Conservation (phyloP, 2,329 filamentous ascomycete species). For the Mycogone perniciosa region DNA sequence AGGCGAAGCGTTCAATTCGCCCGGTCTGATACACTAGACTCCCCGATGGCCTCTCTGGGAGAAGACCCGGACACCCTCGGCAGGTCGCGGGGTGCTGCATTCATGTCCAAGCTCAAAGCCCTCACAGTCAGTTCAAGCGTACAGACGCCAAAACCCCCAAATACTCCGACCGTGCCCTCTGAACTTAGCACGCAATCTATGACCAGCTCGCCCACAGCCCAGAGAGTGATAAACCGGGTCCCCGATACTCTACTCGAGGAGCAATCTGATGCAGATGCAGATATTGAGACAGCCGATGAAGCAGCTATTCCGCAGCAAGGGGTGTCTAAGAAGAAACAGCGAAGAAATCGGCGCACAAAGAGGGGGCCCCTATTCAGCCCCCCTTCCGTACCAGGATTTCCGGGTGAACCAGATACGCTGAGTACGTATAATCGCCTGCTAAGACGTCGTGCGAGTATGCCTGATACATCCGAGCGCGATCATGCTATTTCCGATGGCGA, state of each 20-base stretch:
- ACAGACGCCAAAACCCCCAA: slow-evolving; percentile 40
- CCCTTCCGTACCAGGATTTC: slow-evolving; percentile 51
- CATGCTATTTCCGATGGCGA: slow-evolving; percentile 71
- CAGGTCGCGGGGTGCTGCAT: slow-evolving; percentile 56
- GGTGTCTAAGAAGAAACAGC: slow-evolving; percentile 48
- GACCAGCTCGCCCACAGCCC: slow-evolving; percentile 42
- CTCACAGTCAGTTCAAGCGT: slow-evolving; percentile 51
- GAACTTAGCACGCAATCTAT: slow-evolving; percentile 36
- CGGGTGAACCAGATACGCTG: slow-evolving; percentile 36
- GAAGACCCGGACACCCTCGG: slow-evolving; percentile 56
- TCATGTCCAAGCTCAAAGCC: slow-evolving; percentile 75
- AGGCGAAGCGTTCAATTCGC: slow-evolving; percentile 70
- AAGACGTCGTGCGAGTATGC: slow-evolving; percentile 59
- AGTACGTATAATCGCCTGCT: slow-evolving; percentile 44
- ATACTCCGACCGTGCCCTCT: slow-evolving; percentile 20
- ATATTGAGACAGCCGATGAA: slow-evolving; percentile 82
- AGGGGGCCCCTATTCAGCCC: slow-evolving; percentile 57
- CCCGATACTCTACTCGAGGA: slow-evolving; percentile 50
- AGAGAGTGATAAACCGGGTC: slow-evolving; percentile 41
- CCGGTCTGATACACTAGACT: slow-evolving; percentile 45
- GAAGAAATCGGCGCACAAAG: slow-evolving; percentile 54
- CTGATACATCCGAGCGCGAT: slow-evolving; percentile 50
- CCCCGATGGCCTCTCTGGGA: slow-evolving; percentile 47
- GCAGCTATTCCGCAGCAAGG: slow-evolving; percentile 37
- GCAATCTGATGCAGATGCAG: slow-evolving; percentile 47